phyloP scores from a whole-genome alignment of 73 alveolate species.

The Symbiodinium pilosum region DNA sequence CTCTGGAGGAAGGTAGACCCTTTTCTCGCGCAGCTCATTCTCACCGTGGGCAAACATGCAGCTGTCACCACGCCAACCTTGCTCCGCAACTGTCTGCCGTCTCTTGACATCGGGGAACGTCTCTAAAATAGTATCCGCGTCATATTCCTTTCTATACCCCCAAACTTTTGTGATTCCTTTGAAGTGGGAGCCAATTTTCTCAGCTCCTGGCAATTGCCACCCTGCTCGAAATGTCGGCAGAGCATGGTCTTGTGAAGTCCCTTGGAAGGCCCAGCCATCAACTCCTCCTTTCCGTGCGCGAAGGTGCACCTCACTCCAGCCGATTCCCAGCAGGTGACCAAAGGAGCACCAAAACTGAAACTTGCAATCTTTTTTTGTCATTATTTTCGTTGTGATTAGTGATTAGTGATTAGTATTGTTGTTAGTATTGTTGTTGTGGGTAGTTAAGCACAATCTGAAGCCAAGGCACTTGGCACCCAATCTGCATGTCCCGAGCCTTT shows the following conservation, averaged over 20 bases:
- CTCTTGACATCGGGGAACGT: no score
- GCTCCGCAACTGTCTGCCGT: no score
- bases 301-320: not conserved
- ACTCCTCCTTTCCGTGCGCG: not conserved
- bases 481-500: not conserved
- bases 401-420: no score
- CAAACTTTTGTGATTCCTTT: not conserved
- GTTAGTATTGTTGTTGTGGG: no score
- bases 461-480: not conserved
- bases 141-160: not conserved
- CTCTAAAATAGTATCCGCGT: not conserved
- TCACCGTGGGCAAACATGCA: not conserved
- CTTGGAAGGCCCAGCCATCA: not conserved
- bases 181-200: not conserved
- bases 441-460: no score
- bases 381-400: no score
- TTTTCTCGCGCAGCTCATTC: not conserved
- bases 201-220: not conserved
- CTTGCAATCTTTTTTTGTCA: no score
- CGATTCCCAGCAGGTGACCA: no score
- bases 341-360: no score
- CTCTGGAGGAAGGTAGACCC: not conserved
- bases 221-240: not conserved
- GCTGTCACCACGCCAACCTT: constrained; percentile 5
- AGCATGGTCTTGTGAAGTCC: constrained; percentile 5